Evolutionary conservation across 768 basidiomycete genomes (phyloP).

Genomic region (Lentinula raphanica): DNA sequence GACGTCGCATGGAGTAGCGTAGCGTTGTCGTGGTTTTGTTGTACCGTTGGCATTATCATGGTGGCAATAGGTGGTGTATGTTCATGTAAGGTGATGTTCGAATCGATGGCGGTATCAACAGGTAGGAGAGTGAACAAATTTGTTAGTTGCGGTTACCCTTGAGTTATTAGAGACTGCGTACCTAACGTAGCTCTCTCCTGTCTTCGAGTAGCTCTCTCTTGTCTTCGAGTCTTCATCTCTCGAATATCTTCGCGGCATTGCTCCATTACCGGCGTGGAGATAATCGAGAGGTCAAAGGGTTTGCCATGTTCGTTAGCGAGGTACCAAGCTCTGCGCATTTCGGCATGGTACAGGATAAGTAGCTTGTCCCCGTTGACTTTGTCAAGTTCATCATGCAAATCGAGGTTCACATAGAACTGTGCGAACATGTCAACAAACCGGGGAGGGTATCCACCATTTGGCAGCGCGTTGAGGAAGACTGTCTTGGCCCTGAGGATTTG

Average conservation of each 20-base stretch:
- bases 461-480: not conserved
- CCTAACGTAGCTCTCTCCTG: no score
- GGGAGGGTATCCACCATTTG: not conserved
- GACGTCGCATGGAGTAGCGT: no score
- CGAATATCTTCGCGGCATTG: not conserved
- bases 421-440: slow-evolving; percentile 4
- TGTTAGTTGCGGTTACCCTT: no score
- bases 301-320: not conserved
- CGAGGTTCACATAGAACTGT: slow-evolving; percentile 7
- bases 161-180: no score
- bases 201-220: no score
- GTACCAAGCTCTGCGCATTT: slow-evolving; percentile 1
- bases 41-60: no score
- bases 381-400: not conserved
- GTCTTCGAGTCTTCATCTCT: no score
- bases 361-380: not conserved
- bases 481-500: slow-evolving; percentile 4
- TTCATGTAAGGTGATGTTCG: no score
- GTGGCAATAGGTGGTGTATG: no score
- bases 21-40: no score
- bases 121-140: no score
- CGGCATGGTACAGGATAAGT: slow-evolving; percentile 5
- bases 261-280: not conserved
- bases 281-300: slow-evolving; percentile 1
- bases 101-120: no score